phyloP scores from a whole-genome alignment of 805 yeast species.

The Wickerhamiella vanderwaltii region DNA sequence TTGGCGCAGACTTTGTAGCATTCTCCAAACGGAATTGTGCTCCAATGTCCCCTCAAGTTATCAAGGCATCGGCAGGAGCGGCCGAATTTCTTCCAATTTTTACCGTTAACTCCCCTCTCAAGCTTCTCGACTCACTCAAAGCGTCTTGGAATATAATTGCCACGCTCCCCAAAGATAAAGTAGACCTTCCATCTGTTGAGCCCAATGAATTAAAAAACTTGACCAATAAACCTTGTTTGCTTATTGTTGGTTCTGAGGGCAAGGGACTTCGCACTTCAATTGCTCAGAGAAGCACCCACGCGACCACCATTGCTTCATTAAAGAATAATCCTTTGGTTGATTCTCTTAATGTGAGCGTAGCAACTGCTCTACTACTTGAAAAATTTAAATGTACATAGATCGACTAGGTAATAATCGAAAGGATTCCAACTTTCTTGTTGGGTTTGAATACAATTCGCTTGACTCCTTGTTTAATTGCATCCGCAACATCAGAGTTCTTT shows the following conservation, averaged over 20 bases:
- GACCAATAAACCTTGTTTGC: conserved; percentile 43
- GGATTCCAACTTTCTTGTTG: conserved; percentile 5
- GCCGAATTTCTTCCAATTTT: conserved; percentile 58
- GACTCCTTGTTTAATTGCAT: conserved; percentile 1
- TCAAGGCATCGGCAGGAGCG: conserved; percentile 78
- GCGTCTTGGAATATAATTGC: conserved; percentile 58
- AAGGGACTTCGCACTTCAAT: conserved; percentile 63
- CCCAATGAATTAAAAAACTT: conserved; percentile 35
- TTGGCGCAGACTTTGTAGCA: conserved; percentile 72
- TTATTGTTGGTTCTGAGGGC: conserved; percentile 81
- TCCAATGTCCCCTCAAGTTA: conserved; percentile 60
- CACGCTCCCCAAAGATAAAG: conserved; percentile 19
- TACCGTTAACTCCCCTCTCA: conserved; percentile 44
- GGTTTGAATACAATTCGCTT: conserved; percentile 17
- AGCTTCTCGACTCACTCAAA: conserved; percentile 45
- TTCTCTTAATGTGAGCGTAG: conserved; percentile 82
- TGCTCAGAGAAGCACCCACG: conserved; percentile 30
- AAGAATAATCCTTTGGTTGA: conserved; percentile 35
- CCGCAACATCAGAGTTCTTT: not conserved
- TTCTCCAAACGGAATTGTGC: conserved; percentile 62
- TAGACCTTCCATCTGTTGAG: conserved; percentile 27
- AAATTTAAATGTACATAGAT: conserved; percentile 6
- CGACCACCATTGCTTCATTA: conserved; percentile 17
- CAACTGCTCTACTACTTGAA: conserved; percentile 54
- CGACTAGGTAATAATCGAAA: not conserved